Percentiles rank a stretch among this genome's conserved stretches.
phyloP scores from a whole-genome alignment of 2,329 filamentous ascomycete genomes.

The Anisogramma anomala region DNA sequence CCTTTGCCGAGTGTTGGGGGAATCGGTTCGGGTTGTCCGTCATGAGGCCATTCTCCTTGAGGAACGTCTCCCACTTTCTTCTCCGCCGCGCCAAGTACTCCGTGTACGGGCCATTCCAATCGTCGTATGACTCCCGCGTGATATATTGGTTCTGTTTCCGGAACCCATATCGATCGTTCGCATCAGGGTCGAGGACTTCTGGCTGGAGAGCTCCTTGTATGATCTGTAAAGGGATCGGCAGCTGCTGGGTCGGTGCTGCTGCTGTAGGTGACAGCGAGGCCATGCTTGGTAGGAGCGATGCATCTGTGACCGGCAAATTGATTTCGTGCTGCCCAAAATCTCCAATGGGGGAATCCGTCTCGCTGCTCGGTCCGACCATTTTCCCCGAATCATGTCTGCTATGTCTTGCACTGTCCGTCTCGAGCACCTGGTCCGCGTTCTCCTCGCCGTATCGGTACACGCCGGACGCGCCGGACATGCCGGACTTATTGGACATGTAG shows the following conservation, averaged over 20 bases:
- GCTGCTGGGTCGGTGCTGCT: background rate
- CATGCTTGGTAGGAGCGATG: background rate
- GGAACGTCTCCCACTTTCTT: conserved; percentile 70
- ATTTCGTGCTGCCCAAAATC: background rate
- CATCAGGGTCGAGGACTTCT: conserved; percentile 32
- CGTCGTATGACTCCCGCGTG: conserved; percentile 64
- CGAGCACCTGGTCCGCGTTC: conserved; percentile 22
- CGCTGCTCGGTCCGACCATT: conserved; percentile 25
- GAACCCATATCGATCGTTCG: conserved; percentile 80
- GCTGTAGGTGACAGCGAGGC: conserved; percentile 7
- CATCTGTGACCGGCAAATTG: background rate
- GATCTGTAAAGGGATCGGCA: conserved; percentile 14
- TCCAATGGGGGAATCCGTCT: conserved; percentile 13
- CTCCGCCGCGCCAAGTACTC: conserved; percentile 62
- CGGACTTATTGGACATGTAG: conserved; percentile 15
- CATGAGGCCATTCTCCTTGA: conserved; percentile 64
- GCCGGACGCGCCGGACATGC: conserved; percentile 15
- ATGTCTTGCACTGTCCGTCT: conserved; percentile 17
- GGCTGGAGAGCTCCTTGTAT: conserved; percentile 25
- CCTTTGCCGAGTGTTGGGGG: conserved; percentile 66
- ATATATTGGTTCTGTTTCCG: conserved; percentile 77
- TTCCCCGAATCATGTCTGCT: conserved; percentile 38
- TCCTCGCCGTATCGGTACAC: conserved; percentile 17
- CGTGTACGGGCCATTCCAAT: conserved; percentile 66
- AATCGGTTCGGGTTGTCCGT: conserved; percentile 65